Conservation (phyloP, 257 asterid species). For the Fraxinus americana region DNA sequence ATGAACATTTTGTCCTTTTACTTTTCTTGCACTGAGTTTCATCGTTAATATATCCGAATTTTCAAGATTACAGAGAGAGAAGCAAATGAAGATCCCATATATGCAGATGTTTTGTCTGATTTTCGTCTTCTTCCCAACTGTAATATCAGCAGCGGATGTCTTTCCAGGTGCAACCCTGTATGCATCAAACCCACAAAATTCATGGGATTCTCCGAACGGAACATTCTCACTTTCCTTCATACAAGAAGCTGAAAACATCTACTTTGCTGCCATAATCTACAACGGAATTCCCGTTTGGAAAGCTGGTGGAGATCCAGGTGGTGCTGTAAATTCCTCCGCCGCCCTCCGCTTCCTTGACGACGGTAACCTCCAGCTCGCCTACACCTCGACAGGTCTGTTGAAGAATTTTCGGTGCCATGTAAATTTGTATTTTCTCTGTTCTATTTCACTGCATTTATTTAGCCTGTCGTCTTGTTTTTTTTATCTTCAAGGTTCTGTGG, state of each 20-base stretch:
- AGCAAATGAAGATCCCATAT: background rate
- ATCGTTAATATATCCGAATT: background rate
- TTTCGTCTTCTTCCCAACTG: conserved; percentile 21
- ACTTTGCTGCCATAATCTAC: conserved; percentile 58
- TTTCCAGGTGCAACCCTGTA: conserved; percentile 48
- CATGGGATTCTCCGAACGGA: conserved; percentile 59
- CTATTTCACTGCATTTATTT: background rate
- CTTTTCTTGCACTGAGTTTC: background rate
- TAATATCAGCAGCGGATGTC: conserved; percentile 44
- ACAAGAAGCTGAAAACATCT: conserved; percentile 26
- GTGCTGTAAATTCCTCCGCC: conserved; percentile 55
- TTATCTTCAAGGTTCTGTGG: conserved; percentile 7
- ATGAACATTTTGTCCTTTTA: background rate
- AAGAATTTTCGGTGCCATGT: background rate
- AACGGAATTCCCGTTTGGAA: conserved; percentile 60
- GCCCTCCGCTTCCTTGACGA: conserved; percentile 49
- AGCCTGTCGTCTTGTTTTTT: background rate
- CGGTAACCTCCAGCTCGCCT: conserved; percentile 68
- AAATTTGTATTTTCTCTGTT: background rate
- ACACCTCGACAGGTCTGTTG: conserved; percentile 29
- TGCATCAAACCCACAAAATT: conserved; percentile 54
- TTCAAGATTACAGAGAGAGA: background rate
- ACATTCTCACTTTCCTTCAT: conserved; percentile 61
- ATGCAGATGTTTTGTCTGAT: background rate
- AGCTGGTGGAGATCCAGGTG: conserved; percentile 61